phyloP scores from a whole-genome alignment of 371 early-diverging fungal genomes.

The Dentiscutata heterogama region DNA sequence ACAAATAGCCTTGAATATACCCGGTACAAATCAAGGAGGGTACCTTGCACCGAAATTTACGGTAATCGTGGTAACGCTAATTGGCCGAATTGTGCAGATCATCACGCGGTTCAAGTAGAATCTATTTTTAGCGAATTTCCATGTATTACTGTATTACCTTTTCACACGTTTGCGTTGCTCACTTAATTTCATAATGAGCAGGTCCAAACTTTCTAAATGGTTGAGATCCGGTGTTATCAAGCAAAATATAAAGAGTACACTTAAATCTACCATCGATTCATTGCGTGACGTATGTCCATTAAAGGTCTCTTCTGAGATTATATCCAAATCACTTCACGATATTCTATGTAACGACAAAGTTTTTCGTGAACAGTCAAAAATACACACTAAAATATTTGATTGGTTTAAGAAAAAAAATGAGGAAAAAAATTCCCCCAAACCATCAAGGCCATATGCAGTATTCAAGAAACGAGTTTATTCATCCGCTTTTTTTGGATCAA shows the following conservation, averaged over 20 bases:
- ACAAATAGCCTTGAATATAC: no score
- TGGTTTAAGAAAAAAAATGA: no score
- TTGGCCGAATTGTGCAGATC: no score
- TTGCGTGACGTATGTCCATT: not conserved
- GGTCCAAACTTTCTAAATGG: slow-evolving; percentile 2
- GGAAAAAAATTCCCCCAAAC: slow-evolving; percentile 16
- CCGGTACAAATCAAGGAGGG: no score
- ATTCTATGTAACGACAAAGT: slow-evolving; percentile 8
- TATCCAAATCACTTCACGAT: slow-evolving; percentile 11
- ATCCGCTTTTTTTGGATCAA: slow-evolving; percentile 33
- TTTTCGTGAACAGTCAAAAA: slow-evolving; percentile 3
- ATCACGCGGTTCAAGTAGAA: no score
- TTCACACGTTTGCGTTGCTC: no score
- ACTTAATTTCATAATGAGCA: no score
- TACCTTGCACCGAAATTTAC: no score
- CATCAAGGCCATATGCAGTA: slow-evolving; percentile 25
- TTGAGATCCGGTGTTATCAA: slow-evolving; percentile 26
- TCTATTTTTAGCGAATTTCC: no score
- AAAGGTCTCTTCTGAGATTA: slow-evolving; percentile 16
- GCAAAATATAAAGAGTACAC: slow-evolving; percentile 31
- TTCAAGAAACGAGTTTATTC: slow-evolving; percentile 21
- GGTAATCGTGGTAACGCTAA: no score
- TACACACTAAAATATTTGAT: slow-evolving; percentile 15
- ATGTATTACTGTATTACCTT: no score
- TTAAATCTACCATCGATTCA: slow-evolving; percentile 18